phyloP scores from a whole-genome alignment of 352 stramenopile genomes.

The Phytophthora megakarya region DNA sequence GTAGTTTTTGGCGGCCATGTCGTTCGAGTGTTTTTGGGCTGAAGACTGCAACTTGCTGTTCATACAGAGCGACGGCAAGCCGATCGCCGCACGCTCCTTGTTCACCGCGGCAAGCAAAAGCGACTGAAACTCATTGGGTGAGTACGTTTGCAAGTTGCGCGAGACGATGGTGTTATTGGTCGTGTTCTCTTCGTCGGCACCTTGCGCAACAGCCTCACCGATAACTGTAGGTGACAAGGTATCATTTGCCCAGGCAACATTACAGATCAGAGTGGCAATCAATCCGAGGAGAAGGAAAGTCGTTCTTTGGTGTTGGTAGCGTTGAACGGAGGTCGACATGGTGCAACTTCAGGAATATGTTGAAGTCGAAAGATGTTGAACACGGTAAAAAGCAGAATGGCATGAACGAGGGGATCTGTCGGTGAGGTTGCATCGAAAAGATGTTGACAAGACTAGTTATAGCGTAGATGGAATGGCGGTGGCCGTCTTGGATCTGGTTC shows the following conservation, averaged over 20 bases:
- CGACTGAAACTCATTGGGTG: conserved; percentile 23
- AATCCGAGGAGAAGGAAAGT: conserved; percentile 18
- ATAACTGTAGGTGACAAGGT: background rate
- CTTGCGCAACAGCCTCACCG: conserved; percentile 1
- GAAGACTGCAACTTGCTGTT: conserved; percentile 43
- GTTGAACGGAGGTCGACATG: conserved; percentile 19
- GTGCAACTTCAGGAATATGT: conserved; percentile 2
- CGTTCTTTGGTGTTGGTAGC: conserved; percentile 9
- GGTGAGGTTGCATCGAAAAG: background rate
- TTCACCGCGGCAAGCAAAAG: conserved; percentile 57
- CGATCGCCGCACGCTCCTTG: conserved; percentile 41
- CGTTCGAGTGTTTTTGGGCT: conserved; percentile 37
- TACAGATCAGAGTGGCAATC: conserved; percentile 7
- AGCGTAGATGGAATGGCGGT: background rate
- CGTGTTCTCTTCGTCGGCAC: background rate
- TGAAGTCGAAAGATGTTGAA: conserved; percentile 15
- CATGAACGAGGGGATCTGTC: background rate
- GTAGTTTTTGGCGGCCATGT: conserved; percentile 50
- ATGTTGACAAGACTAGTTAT: background rate
- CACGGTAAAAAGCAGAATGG: conserved; percentile 30
- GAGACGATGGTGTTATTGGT: conserved; percentile 5
- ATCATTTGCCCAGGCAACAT: conserved; percentile 2
- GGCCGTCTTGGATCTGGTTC: conserved; percentile 13
- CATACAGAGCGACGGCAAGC: conserved; percentile 39
- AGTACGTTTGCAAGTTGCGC: conserved; percentile 31